Conservation (phyloP, 2,329 filamentous ascomycete species). For the Colletotrichum chrysophilum region DNA sequence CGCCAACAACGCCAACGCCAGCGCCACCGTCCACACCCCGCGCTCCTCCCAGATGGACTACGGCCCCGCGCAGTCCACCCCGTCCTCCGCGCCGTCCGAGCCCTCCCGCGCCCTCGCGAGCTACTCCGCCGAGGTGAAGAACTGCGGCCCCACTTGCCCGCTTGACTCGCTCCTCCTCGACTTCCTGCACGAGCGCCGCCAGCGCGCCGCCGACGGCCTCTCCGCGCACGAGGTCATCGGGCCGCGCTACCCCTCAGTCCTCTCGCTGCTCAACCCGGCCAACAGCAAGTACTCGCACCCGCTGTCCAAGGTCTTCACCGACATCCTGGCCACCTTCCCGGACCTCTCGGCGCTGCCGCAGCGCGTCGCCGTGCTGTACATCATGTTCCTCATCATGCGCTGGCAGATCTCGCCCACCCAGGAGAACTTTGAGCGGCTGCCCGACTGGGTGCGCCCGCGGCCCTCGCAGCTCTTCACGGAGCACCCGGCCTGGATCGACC, state of each 20-base stretch:
- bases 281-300: slow-evolving; percentile 71
- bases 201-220: slow-evolving; percentile 70
- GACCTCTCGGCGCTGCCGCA: slow-evolving; percentile 80
- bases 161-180: slow-evolving; percentile 82
- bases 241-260: slow-evolving; percentile 80
- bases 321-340: slow-evolving; percentile 84
- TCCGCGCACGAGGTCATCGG: slow-evolving; percentile 71
- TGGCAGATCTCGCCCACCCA: slow-evolving; percentile 83
- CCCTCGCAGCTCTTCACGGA: slow-evolving; percentile 68
- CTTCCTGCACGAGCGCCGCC: slow-evolving; percentile 73
- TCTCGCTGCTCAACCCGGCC: slow-evolving; percentile 76
- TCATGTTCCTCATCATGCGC: slow-evolving; percentile 86
- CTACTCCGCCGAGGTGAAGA: slow-evolving; percentile 53
- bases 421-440: slow-evolving; percentile 80
- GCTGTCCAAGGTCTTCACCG: slow-evolving; percentile 83
- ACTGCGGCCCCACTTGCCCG: slow-evolving; percentile 73
- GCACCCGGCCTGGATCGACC: slow-evolving; percentile 84
- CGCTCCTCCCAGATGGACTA: slow-evolving; percentile 4
- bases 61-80: background rate
- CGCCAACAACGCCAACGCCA: background rate
- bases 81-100: background rate
- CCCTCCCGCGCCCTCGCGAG: background rate
- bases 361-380: slow-evolving; percentile 79
- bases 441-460: slow-evolving; percentile 73
- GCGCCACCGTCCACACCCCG: background rate